Evolutionary conservation across 1,284 basidiomycete species (phyloP).

Genomic region (Melampsora americana): DNA sequence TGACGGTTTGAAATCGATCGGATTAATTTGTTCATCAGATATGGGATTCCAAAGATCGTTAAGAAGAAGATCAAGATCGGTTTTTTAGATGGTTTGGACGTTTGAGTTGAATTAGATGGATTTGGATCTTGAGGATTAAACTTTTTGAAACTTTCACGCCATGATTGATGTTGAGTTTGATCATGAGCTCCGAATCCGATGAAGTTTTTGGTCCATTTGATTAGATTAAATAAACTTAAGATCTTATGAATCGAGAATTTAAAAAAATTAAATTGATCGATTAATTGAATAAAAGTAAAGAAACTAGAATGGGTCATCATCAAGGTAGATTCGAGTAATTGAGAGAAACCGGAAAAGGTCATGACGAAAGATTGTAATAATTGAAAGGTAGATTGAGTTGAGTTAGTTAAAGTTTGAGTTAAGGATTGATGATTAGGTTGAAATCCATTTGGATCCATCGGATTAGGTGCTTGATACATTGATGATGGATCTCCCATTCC

Average conservation of each 20-base stretch:
- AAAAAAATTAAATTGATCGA: slow-evolving; percentile 88
- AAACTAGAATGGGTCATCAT: slow-evolving; percentile 98
- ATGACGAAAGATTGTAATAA: slow-evolving; percentile 92
- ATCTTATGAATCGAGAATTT: slow-evolving; percentile 91
- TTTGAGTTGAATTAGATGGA: slow-evolving; percentile 55
- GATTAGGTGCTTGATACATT: slow-evolving; percentile 48
- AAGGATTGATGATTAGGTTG: slow-evolving; percentile 64
- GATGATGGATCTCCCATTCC: slow-evolving; percentile 51
- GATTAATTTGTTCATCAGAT: slow-evolving; percentile 86
- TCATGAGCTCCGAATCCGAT: slow-evolving; percentile 47
- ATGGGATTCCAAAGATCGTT: slow-evolving; percentile 90
- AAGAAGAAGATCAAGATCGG: slow-evolving; percentile 91
- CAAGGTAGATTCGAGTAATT: slow-evolving; percentile 97
- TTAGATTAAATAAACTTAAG: slow-evolving; percentile 74
- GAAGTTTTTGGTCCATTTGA: slow-evolving; percentile 46
- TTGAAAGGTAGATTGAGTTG: slow-evolving; percentile 87
- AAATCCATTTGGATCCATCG: slow-evolving; percentile 53
- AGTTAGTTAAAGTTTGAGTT: slow-evolving; percentile 79
- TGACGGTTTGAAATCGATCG: slow-evolving; percentile 64
- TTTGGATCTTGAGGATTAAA: slow-evolving; percentile 47
- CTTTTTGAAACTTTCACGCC: slow-evolving; percentile 51
- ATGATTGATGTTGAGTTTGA: slow-evolving; percentile 47
- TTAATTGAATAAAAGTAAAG: slow-evolving; percentile 97
- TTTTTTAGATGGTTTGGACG: slow-evolving; percentile 63
- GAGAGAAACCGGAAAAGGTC: slow-evolving; percentile 90